A percentile compares a stretch with the other conserved stretches of the same genome.
Evolutionary conservation across 108 stramenopile genomes (phyloP).

Genomic region (Fragilaria crotonensis): DNA sequence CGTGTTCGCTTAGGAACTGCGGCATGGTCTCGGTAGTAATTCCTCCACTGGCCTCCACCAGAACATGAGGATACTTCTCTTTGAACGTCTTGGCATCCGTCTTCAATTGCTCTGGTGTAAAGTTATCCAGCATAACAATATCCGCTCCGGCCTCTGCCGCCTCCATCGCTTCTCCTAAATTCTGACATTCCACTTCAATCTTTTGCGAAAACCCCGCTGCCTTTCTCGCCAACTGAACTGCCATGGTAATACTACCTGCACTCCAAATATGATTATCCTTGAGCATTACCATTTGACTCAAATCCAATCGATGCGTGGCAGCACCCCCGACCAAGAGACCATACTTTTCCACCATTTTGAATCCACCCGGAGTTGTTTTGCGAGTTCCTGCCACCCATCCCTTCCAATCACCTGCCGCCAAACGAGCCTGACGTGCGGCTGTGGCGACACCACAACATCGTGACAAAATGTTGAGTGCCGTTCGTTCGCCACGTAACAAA

Average conservation of each 20-base stretch:
- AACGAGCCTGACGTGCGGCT: constrained; percentile 39
- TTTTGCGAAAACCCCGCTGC: constrained; percentile 96
- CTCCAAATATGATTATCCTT: constrained; percentile 97
- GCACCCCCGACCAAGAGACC: constrained; percentile 95
- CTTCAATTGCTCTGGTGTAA: constrained; percentile 70
- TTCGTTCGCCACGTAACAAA: constrained; percentile 93
- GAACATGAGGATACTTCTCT: constrained; percentile 73
- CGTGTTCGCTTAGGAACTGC: constrained; percentile 70
- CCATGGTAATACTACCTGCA: constrained; percentile 82
- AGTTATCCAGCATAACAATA: constrained; percentile 98
- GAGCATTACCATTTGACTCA: constrained; percentile 99
- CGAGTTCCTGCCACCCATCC: constrained; percentile 96
- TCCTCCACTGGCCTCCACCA: constrained; percentile 97
- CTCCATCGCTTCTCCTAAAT: constrained; percentile 83
- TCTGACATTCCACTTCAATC: constrained; percentile 96
- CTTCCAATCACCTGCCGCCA: constrained; percentile 72
- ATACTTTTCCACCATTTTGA: constrained; percentile 97
- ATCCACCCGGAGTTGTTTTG: constrained; percentile 99
- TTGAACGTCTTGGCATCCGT: constrained; percentile 81
- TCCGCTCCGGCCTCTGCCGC: constrained; percentile 90
- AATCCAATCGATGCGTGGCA: constrained; percentile 90
- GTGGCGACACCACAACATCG: constrained; percentile 97
- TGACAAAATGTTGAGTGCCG: constrained; percentile 90
- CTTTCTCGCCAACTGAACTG: constrained; percentile 74
- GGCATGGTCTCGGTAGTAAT: constrained; percentile 91